Evolutionary conservation across 2,329 filamentous ascomycete species (phyloP), one percentile per base, ranked within the genome.

Genomic region (Davidsoniella neocaledoniae): DNA sequence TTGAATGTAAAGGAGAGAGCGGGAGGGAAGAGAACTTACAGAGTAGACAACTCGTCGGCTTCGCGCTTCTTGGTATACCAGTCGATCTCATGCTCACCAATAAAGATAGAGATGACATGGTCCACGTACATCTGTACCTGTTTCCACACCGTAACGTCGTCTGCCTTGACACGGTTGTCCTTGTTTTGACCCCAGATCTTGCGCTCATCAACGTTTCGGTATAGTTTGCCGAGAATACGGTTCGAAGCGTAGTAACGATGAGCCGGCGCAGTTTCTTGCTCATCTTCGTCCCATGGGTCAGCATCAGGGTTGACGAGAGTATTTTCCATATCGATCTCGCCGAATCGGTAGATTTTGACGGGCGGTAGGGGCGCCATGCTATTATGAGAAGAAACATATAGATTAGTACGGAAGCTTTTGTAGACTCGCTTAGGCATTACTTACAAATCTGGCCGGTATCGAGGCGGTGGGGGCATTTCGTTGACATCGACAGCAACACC

Each of bases 151-250:
- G 65, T 63, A 0, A 57, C 51, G 0, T 62, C 62, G 1, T 44
- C 52, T 9, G 46, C 57, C 6, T 55, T 57, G 3, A 61, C 54
- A 0, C 46, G 56, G 12, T 59, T 58, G 42, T 61, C 65, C 38
- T 73, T 68, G 14, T 78, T 62, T 4, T 72, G 26, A 19, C 43
- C 60, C 67, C 79, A 81, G 41, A 88, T 82, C 48, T 72, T 70
- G 43, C 70, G 68, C 61, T 91, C 85, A 56, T 93, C 77, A 9
- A 93, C 79, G 0, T 70, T 73, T 1, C 83, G 76, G 59, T 83
- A 91, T 0, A 93, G 66, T 4, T 70, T 63, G 0, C 86, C 86
- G 0, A 91, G 70, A 0, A 82, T 68, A 55, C 84, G 86, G 0
- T 76, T 56, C 1, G 81, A 86, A 29, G 62, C 63, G 60, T 91